phyloP scores from a whole-genome alignment of 169 alveolate genomes.

The Miamiensis avidus region DNA sequence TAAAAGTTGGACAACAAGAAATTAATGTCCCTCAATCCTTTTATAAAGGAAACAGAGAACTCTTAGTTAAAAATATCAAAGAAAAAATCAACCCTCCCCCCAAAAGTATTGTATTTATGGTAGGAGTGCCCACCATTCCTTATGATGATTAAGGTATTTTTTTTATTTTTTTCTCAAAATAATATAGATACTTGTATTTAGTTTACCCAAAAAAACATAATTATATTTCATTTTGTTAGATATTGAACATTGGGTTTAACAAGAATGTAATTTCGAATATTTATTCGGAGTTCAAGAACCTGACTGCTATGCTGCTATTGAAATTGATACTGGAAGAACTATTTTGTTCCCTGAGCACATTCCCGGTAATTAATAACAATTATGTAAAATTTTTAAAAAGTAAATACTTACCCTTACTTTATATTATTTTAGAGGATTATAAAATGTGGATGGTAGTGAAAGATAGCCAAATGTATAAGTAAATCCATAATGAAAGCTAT shows the following conservation, averaged over 20 bases:
- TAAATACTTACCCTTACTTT: no score
- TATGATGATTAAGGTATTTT: neutral
- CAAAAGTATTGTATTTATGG: neutral
- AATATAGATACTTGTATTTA: neutral
- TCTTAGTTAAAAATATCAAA: neutral
- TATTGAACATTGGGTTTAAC: constrained; percentile 52
- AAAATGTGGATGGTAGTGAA: constrained; percentile 66
- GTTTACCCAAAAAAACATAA: neutral
- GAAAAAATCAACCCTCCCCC: neutral
- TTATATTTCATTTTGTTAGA: constrained; percentile 47
- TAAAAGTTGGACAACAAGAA: neutral
- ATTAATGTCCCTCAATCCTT: neutral
- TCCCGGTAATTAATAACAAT: neutral
- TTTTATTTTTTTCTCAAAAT: no score
- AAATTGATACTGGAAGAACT: constrained; percentile 57
- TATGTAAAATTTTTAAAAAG: no score
- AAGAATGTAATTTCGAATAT: constrained; percentile 76
- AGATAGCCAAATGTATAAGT: constrained; percentile 30
- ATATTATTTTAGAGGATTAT: constrained; percentile 30
- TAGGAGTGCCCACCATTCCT: neutral
- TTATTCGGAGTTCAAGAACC: constrained; percentile 79
- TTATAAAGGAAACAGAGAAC: neutral
- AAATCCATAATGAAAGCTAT: constrained; percentile 24
- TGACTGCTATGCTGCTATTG: constrained; percentile 67
- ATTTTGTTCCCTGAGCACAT: constrained; percentile 56